Conservation (phyloP, 257 asterid species). For the Cruciata laevipes region DNA sequence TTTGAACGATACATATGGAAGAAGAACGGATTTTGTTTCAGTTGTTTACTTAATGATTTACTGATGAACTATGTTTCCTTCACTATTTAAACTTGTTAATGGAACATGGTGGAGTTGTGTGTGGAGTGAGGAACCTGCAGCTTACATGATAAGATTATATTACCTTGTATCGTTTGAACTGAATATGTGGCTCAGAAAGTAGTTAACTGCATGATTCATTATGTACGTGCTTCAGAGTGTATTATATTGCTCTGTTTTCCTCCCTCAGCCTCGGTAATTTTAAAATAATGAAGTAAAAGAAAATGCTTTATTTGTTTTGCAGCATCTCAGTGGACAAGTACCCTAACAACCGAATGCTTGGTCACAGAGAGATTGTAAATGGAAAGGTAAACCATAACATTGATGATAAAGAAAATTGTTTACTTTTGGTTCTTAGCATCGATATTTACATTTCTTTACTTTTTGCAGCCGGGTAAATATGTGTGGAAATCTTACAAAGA, state of each 20-base stretch:
- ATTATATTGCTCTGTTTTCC: not conserved
- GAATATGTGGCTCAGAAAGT: not conserved
- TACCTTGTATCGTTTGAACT: not conserved
- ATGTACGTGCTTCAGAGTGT: not conserved
- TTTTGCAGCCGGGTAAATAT: constrained; percentile 67
- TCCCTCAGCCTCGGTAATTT: not conserved
- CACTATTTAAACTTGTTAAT: not conserved
- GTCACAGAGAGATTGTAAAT: constrained; percentile 57
- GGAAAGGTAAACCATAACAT: constrained; percentile 55
- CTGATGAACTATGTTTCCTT: not conserved
- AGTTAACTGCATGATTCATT: not conserved
- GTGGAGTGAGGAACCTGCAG: not conserved
- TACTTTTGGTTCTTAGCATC: constrained; percentile 1
- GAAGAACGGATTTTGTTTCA: not conserved
- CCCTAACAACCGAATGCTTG: constrained; percentile 88
- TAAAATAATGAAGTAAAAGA: not conserved
- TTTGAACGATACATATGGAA: no score
- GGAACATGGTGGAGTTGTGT: not conserved
- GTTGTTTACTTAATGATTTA: not conserved
- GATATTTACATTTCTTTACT: constrained; percentile 13
- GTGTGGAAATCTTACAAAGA: constrained; percentile 85
- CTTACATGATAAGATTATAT: not conserved
- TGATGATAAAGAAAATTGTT: not conserved
- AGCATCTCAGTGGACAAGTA: constrained; percentile 77
- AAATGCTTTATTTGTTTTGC: constrained; percentile 20